Percentiles rank a stretch among this genome's conserved stretches.
These are phyloP conservation scores for Fusarium vanettenii DNA, from an alignment of 2,329 filamentous ascomycete genomes.

Conservation along the genomic window DNA sequence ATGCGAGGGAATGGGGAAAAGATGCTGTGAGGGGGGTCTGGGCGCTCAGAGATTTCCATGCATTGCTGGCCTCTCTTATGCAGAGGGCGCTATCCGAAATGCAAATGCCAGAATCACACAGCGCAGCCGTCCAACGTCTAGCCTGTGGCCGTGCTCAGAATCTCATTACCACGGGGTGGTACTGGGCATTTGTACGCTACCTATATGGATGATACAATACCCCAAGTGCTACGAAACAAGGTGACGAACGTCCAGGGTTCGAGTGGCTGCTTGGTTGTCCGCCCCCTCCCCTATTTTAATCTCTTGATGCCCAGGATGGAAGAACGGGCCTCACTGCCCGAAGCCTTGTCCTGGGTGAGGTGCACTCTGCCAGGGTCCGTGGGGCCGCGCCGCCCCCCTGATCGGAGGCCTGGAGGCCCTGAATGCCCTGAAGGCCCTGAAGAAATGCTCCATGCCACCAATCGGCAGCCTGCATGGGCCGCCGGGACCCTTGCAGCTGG, in stretches of 20 bases:
- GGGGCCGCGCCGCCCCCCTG: conserved; percentile 16
- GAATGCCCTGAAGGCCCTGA: conserved; percentile 13
- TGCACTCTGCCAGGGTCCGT: neutral
- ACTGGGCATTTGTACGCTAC: neutral
- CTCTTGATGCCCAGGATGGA: conserved; percentile 21
- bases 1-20: neutral
- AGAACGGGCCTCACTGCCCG: conserved; percentile 2
- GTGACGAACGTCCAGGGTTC: conserved; percentile 17
- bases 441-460: conserved; percentile 37
- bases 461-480: conserved; percentile 31
- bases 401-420: conserved; percentile 9
- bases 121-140: neutral
- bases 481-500: conserved; percentile 26
- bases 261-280: conserved; percentile 16
- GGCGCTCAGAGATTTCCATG: conserved; percentile 13
- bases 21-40: conserved; percentile 5
- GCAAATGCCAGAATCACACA: neutral
- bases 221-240: conserved; percentile 6
- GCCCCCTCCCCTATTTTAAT: conserved; percentile 31
- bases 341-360: neutral
- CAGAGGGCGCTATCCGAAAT: neutral
- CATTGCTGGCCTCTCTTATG: conserved; percentile 26
- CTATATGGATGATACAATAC: conserved; percentile 15
- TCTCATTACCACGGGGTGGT: neutral
- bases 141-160: neutral